Evolutionary conservation across 179 eudicot genomes (phyloP).

Genomic region (Carnegiea gigantea): DNA sequence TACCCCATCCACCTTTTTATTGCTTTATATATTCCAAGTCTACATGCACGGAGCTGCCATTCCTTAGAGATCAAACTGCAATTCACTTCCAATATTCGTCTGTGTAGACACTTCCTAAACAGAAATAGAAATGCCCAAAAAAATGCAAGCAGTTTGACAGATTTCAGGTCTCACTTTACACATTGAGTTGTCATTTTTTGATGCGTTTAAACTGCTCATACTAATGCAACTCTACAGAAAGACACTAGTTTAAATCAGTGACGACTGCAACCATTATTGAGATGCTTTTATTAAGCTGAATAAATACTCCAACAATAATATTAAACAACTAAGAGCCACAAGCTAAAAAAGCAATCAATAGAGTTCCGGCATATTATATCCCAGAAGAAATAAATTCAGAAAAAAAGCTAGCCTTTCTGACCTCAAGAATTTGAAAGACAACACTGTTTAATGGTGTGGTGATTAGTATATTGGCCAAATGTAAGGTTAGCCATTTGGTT

Average conservation of each 20-base stretch:
- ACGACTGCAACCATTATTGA: neutral
- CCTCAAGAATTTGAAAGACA: neutral
- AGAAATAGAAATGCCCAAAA: neutral
- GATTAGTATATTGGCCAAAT: neutral
- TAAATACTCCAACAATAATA: neutral
- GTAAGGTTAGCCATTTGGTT: neutral
- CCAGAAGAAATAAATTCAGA: constrained; percentile 19
- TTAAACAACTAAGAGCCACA: neutral
- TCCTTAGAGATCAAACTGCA: neutral
- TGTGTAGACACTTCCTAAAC: neutral
- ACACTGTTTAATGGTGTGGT: neutral
- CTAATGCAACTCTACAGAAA: neutral
- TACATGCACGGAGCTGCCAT: neutral
- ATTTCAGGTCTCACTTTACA: neutral
- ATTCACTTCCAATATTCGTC: neutral
- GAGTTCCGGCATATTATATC: neutral
- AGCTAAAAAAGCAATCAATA: neutral
- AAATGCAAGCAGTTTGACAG: neutral
- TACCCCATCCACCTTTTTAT: neutral
- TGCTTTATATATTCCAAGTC: neutral
- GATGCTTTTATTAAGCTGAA: constrained; percentile 3
- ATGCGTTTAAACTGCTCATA: neutral
- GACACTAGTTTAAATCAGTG: neutral
- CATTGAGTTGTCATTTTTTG: neutral
- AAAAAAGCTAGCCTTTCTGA: constrained; percentile 13